These are phyloP conservation scores for Teratosphaeria gauchensis DNA, from an alignment of 2,329 filamentous ascomycete species.

Conservation along the genomic window DNA sequence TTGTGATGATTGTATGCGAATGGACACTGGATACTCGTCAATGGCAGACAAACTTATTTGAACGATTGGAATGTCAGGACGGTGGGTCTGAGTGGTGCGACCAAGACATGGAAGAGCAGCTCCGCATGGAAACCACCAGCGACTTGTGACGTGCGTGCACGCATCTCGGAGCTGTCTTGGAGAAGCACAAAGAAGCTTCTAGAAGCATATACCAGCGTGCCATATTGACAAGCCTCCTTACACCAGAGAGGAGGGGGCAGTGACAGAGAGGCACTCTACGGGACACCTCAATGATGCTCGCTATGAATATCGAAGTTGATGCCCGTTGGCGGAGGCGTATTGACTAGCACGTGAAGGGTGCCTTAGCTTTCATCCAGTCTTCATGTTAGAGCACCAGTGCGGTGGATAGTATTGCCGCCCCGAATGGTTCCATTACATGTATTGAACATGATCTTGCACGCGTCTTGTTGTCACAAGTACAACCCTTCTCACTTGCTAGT, in stretches of 20 bases:
- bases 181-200: background rate
- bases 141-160: background rate
- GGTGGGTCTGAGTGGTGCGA: background rate
- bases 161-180: background rate
- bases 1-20: background rate
- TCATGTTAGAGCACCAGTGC: too few species aligned
- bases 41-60: background rate
- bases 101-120: background rate
- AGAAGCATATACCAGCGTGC: background rate
- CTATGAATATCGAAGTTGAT: background rate
- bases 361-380: too few species aligned
- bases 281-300: background rate
- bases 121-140: background rate
- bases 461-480: too few species aligned
- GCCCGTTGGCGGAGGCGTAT: background rate
- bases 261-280: background rate
- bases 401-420: too few species aligned
- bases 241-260: background rate
- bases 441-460: too few species aligned
- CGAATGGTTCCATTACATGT: background rate
- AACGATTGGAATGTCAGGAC: background rate
- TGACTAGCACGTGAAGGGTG: too few species aligned
- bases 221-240: background rate
- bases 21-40: background rate
- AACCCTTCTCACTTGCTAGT: too few species aligned